Base-by-base conservation (phyloP, 2,329 filamentous ascomycete genomes). In the Aspergillus caelatus region DNA sequence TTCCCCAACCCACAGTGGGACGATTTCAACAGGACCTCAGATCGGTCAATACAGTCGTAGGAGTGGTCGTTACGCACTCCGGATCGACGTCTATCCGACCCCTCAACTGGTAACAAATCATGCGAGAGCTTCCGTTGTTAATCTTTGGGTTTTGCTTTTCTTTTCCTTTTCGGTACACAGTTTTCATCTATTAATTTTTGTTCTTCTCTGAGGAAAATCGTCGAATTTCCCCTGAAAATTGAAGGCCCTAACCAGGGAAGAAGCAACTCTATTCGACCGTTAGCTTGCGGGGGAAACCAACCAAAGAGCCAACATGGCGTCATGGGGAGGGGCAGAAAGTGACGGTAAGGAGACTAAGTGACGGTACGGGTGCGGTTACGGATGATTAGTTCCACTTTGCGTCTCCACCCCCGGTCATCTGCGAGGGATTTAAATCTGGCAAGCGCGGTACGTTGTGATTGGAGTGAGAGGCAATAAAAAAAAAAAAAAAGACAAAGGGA, bases 201-300 rank as follows among this genome's bases (percentile, higher is more conserved):
- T 48, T 16, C 45, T 26, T 23, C 45, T 14, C 19, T 19, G 26
- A 32, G 10, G 23, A 48, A 11, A 50, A 30, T 50, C 4, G 10
- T 28, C n/a, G 11, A 32, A 34, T n/a, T n/a, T 32, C 48, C 48
- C 26, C 48, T 52, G 48, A 48, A 60, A 50, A 28, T 39, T 46
- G 8, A 39, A 45, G n/a, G 10, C 16, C 9, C 21, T n/a, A 26
- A 61, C 48, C 36, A 55, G 19, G 52, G 34, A 55, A 55, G 28
- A n/a, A 57, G 36, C 23, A 58, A 61, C 55, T 60, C 54, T 57
- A 57, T 50, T 59, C 41, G 56, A 64, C 58, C 52, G 60, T 62
- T 58, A 66, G 61, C 56, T 65, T 67, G 65, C 65, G 65, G 65
- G 65, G 65, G 62, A 66, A 46, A 43, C 54, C 55, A 45, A 58